These are phyloP conservation scores for Trichoderma semiorbis DNA, from an alignment of 2,329 filamentous ascomycete species.

Conservation along the genomic window DNA sequence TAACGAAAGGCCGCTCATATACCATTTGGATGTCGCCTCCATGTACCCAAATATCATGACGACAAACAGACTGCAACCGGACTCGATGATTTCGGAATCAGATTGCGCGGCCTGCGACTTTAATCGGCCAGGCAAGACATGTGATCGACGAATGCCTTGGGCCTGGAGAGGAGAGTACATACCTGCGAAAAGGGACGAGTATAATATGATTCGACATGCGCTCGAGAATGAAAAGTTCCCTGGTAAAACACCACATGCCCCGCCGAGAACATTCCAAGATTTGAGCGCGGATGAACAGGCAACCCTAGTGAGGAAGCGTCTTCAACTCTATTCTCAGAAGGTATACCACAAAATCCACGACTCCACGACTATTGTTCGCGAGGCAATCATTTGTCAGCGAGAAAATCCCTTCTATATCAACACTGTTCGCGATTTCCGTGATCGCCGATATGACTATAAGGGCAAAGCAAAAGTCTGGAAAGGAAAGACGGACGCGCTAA, in stretches of 20 bases:
- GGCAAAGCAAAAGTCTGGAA: slow-evolving; percentile 99
- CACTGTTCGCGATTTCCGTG: slow-evolving; percentile 92
- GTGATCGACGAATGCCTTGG: slow-evolving; percentile 92
- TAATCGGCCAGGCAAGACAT: slow-evolving; percentile 95
- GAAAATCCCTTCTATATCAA: slow-evolving; percentile 99
- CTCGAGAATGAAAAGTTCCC: slow-evolving; percentile 92
- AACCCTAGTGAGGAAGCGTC: slow-evolving; percentile 72
- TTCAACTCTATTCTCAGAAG: slow-evolving; percentile 94
- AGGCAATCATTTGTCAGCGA: slow-evolving; percentile 96
- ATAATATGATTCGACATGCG: slow-evolving; percentile 96
- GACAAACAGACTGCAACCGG: slow-evolving; percentile 92
- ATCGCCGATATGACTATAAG: slow-evolving; percentile 97
- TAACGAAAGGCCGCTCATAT: slow-evolving; percentile 83
- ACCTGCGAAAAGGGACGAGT: slow-evolving; percentile 93
- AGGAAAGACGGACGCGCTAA: slow-evolving; percentile 84
- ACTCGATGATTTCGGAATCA: slow-evolving; percentile 97
- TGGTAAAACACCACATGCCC: slow-evolving; percentile 67
- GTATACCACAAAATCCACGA: slow-evolving; percentile 99
- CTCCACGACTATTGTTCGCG: slow-evolving; percentile 83
- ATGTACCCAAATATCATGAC: slow-evolving; percentile 99
- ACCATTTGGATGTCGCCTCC: slow-evolving; percentile 96
- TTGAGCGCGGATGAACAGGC: slow-evolving; percentile 80
- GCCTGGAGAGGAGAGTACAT: slow-evolving; percentile 97
- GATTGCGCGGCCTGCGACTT: slow-evolving; percentile 98
- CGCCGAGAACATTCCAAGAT: slow-evolving; percentile 74